Evolutionary conservation across 768 basidiomycete species (phyloP).

Genomic region (Mycena chlorophos): DNA sequence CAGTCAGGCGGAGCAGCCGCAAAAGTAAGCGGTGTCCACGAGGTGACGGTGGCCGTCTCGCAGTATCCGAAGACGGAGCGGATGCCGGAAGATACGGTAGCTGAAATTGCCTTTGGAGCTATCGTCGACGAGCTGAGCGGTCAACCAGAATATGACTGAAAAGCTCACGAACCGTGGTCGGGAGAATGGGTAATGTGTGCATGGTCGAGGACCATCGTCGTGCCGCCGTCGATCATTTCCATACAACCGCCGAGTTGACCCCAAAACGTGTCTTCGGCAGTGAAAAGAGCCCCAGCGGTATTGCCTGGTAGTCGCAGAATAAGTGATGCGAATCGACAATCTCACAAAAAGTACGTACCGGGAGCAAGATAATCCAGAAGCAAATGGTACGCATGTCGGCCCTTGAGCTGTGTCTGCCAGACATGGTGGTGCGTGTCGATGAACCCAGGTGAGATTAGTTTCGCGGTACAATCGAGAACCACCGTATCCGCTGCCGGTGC

Average conservation of each 20-base stretch:
- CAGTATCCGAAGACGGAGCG: constrained; percentile 19
- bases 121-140: not conserved
- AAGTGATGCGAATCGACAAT: not conserved
- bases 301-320: not conserved
- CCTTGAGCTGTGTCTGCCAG: constrained; percentile 9
- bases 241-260: constrained; percentile 15
- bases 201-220: constrained; percentile 18
- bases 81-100: constrained; percentile 16
- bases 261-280: constrained; percentile 17
- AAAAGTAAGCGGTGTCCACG: constrained; percentile 11
- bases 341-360: not conserved
- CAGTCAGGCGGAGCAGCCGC: constrained; percentile 5
- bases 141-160: not conserved
- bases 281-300: constrained; percentile 2
- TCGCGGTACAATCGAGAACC: constrained; percentile 2
- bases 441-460: constrained; percentile 2
- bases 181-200: constrained; percentile 19
- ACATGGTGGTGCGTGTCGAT: constrained; percentile 8
- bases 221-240: constrained; percentile 16
- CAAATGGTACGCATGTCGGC: not conserved
- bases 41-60: not conserved
- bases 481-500: not conserved
- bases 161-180: constrained; percentile 5
- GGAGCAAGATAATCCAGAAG: constrained; percentile 1
- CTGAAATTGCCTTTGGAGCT: constrained; percentile 13